These are phyloP conservation scores for Kwoniella botswanensis DNA, from an alignment of 768 basidiomycete genomes.

Conservation along the genomic window DNA sequence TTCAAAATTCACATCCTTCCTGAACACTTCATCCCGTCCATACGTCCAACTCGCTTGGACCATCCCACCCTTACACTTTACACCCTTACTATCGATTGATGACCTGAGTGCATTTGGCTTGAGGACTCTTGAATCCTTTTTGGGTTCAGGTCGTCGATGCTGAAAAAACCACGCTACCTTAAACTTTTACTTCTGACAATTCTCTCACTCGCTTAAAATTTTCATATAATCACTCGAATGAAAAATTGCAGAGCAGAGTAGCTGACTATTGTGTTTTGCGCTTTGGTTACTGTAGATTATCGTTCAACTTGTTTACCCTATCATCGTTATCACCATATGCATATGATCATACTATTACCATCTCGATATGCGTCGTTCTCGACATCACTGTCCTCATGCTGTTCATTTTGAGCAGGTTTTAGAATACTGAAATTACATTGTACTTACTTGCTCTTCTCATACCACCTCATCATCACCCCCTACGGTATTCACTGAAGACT, in stretches of 20 bases:
- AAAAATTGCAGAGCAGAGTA: background rate
- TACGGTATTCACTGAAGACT: too few relatives aligned
- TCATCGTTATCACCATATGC: background rate
- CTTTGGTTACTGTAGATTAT: background rate
- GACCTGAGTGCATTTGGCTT: slow-evolving; percentile 58
- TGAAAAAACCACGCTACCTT: slow-evolving; percentile 54
- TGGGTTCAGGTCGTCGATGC: slow-evolving; percentile 38
- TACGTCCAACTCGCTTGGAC: background rate
- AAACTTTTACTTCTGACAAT: slow-evolving; percentile 30
- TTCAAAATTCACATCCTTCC: background rate
- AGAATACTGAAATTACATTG: too few relatives aligned
- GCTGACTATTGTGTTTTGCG: background rate
- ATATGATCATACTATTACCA: background rate
- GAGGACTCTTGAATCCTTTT: slow-evolving; percentile 36
- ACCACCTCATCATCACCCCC: too few relatives aligned
- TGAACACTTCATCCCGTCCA: background rate
- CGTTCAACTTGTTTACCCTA: background rate
- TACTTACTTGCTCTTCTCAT: too few relatives aligned
- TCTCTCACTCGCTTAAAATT: slow-evolving; percentile 13
- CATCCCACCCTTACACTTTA: background rate
- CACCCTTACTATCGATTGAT: slow-evolving; percentile 30
- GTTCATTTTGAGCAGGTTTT: too few relatives aligned
- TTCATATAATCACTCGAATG: background rate
- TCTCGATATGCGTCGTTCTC: background rate
- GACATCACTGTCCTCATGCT: too few relatives aligned